Evolutionary conservation across 352 stramenopile genomes (phyloP), one percentile per base, ranked within the genome.

Genomic region (Globisporangium sylvaticum): DNA sequence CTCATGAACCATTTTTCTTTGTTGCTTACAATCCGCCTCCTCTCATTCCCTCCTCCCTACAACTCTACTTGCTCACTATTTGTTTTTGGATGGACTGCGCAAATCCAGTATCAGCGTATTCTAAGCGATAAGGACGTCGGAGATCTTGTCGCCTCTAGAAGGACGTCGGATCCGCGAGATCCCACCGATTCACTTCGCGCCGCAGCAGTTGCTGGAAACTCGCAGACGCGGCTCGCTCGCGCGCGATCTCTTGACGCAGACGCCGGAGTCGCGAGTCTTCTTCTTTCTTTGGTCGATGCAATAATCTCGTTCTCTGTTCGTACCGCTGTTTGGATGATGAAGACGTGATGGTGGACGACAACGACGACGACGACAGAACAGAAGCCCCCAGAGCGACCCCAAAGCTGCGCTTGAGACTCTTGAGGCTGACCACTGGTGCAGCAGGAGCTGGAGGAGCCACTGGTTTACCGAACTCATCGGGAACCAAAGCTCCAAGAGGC

Each of bases 191-290:
- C 34, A 93, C 58, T 58, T 88, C 83, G 31, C 77, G 78, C 8
- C 73, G 78, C 9, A 93, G 73, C 71, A 89, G 83, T 53, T 80
- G 80, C 63, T 90, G 78, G 68, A 80, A 93, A 32, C 77, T 73
- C 3, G 78, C 75, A 1, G 80, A 69, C 4, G 77, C 75, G 3
- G 69, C 75, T 22, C 70, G 73, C 31, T 93, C 81, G 31, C 74
- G 83, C 20, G 81, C 69, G 52, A 91, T 87, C 61, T 86, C 77
- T 1, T 83, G 64, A 44, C 77, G 74, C 4, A 93, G 80, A 27
- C 70, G 59, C 61, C 83, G 81, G 20, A 64, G 57, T 24, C 69
- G 48, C 59, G 63, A 61, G 27, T 66, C 58, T 59, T 66, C 58
- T 59, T 59, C 53, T 48, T 29, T 50, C 24, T 42, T 44, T 25